Evolutionary conservation across 2,329 filamentous ascomycete species (phyloP).

Genomic region (Fusarium sp.): DNA sequence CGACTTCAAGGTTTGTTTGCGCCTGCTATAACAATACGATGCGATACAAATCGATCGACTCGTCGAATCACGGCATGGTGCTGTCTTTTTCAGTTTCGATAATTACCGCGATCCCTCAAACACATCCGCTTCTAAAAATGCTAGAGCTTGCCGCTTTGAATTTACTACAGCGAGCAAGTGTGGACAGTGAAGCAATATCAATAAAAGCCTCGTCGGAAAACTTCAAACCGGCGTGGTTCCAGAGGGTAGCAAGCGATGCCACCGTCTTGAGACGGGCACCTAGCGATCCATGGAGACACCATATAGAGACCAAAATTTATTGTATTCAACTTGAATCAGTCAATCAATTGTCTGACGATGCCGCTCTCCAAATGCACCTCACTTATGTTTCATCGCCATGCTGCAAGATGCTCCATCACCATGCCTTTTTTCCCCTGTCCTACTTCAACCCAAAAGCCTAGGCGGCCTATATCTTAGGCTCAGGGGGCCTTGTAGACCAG

Average conservation of each 20-base stretch:
- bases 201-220: constrained; percentile 48
- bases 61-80: constrained; percentile 1
- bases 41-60: neutral
- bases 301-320: neutral
- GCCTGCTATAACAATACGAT: constrained; percentile 1
- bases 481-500: constrained; percentile 25
- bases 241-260: constrained; percentile 45
- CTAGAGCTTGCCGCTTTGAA: constrained; percentile 71
- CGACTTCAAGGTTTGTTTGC: constrained; percentile 34
- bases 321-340: constrained; percentile 2
- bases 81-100: neutral
- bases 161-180: constrained; percentile 68
- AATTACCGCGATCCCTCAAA: constrained; percentile 4
- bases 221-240: constrained; percentile 43
- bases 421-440: neutral
- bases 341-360: constrained; percentile 4
- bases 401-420: neutral
- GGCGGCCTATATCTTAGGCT: constrained; percentile 47
- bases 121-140: constrained; percentile 65
- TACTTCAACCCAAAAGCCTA: neutral
- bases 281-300: constrained; percentile 52
- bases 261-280: constrained; percentile 42
- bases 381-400: neutral
- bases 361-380: neutral
- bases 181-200: constrained; percentile 74